Evolutionary conservation across 2,329 filamentous ascomycete genomes (phyloP).

Genomic region (Lanzia echinophila): DNA sequence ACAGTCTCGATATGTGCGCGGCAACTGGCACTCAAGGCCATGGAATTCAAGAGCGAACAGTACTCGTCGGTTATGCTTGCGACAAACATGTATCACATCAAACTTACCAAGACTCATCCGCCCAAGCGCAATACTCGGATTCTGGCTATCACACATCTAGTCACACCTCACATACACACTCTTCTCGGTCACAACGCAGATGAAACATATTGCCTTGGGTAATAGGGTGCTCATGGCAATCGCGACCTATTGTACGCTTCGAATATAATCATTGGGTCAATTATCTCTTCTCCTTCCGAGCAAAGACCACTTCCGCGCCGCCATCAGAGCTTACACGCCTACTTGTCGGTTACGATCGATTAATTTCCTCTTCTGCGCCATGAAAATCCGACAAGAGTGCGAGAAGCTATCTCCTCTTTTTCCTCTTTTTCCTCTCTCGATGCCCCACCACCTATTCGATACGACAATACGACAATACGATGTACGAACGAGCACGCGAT

Average conservation of each 20-base stretch:
- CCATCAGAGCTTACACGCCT: constrained; percentile 30
- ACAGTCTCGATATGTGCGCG: constrained; percentile 61
- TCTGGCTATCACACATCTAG: constrained; percentile 30
- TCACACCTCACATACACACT: constrained; percentile 24
- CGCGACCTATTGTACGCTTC: constrained; percentile 26
- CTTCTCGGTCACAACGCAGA: constrained; percentile 24
- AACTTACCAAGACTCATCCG: constrained; percentile 11
- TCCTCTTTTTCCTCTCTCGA: constrained; percentile 7
- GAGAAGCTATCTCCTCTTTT: constrained; percentile 4
- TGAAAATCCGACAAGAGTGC: constrained; percentile 11
- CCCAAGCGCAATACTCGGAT: constrained; percentile 27
- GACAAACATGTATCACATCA: constrained; percentile 36
- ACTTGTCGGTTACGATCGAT: constrained; percentile 27
- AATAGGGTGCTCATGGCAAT: constrained; percentile 30
- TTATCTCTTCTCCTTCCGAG: constrained; percentile 30
- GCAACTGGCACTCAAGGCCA: constrained; percentile 57
- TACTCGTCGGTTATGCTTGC: constrained; percentile 66
- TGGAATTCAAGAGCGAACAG: constrained; percentile 55
- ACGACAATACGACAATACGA: constrained; percentile 18
- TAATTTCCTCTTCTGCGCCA: constrained; percentile 23
- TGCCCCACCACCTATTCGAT: constrained; percentile 8
- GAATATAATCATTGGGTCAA: constrained; percentile 27
- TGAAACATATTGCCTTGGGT: constrained; percentile 33
- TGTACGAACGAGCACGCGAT: constrained; percentile 21
- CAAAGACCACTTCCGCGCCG: constrained; percentile 24